Evolutionary conservation across 345 rosid genomes (phyloP), one percentile per base, ranked within the genome.

Genomic region (Arabis hirsuta): DNA sequence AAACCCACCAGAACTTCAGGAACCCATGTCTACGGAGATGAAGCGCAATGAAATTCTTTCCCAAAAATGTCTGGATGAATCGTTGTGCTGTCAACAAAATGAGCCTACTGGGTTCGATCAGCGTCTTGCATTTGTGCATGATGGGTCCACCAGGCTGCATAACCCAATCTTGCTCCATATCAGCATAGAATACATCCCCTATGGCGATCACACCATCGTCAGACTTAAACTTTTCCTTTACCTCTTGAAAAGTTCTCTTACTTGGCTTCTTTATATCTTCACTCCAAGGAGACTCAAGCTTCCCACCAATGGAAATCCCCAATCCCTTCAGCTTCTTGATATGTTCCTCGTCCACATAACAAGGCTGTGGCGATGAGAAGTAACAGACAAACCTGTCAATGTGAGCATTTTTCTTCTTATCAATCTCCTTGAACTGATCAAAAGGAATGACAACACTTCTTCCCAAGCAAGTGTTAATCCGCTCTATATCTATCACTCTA

Each of bases 121-220:
- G 73, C 14, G 96, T 87, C 89, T 86, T 89, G 79, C 98, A 94
- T 43, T 85, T 88, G 76, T 94, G 98, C 20, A 82, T 80, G 61
- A 94, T 81, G 0, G 98, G 95, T 67, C 98, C 98, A 45, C 98
- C 96, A n/a, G 97, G 92, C 79, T 91, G 97, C 91, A 85, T 82
- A 52, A 88, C 83, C 98, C 89, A 84, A 27, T 88, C 85, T 36
- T 74, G 77, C 73, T 91, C 97, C 64, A 91, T 69, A 73, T 89
- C 86, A 4, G 98, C 93, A 52, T 73, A 94, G 79, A 82, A 91
- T 24, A 94, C 91, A 80, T 94, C 97, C 31, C 98, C 97, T 16
- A 94, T 84, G 1, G 91, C 93, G 27, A 94, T 83, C 71, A 94
- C 96, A 73, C 80, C 89, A 20, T 85, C 96, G 73, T 84, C 81